phyloP scores from a whole-genome alignment of 495 filamentous ascomycete genomes.

The Xylaria curta region DNA sequence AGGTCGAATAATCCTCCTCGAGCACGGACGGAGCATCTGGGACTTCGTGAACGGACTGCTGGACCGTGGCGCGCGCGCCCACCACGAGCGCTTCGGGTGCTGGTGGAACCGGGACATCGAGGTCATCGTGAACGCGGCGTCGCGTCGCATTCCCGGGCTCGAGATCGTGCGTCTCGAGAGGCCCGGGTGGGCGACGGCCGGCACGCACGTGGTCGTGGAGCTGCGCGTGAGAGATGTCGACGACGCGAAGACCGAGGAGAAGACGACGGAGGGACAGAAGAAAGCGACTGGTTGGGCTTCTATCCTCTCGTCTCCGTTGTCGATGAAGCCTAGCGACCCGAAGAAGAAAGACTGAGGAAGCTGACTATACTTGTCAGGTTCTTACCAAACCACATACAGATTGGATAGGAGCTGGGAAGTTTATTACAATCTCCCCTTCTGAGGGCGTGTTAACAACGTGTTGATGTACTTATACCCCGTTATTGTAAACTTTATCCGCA shows the following conservation, averaged over 20 bases:
- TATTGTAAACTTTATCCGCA: background rate
- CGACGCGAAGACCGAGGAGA: background rate
- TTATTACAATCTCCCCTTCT: background rate
- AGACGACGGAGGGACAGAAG: conserved; percentile 1
- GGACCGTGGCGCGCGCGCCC: conserved; percentile 75
- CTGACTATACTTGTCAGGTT: background rate
- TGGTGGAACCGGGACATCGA: conserved; percentile 98
- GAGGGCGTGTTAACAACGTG: background rate
- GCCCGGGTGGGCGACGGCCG: conserved; percentile 69
- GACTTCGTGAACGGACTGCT: conserved; percentile 78
- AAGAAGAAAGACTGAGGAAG: conserved; percentile 26
- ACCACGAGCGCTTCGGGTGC: conserved; percentile 88
- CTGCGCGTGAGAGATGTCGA: conserved; percentile 41
- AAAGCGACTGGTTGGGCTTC: conserved; percentile 23
- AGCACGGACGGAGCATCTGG: conserved; percentile 85
- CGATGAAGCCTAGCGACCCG: conserved; percentile 25
- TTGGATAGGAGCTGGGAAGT: background rate
- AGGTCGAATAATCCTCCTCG: conserved; percentile 83
- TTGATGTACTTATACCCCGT: background rate
- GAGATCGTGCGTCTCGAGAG: conserved; percentile 73
- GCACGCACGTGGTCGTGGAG: conserved; percentile 63
- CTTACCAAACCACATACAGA: background rate
- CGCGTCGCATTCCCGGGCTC: conserved; percentile 71
- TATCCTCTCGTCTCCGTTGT: conserved; percentile 27
- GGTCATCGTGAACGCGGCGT: conserved; percentile 64